Evolutionary conservation across 176 grass and related monocot genomes (phyloP), one percentile per base, ranked within the genome.

Genomic region (Phyllostachys edulis): DNA sequence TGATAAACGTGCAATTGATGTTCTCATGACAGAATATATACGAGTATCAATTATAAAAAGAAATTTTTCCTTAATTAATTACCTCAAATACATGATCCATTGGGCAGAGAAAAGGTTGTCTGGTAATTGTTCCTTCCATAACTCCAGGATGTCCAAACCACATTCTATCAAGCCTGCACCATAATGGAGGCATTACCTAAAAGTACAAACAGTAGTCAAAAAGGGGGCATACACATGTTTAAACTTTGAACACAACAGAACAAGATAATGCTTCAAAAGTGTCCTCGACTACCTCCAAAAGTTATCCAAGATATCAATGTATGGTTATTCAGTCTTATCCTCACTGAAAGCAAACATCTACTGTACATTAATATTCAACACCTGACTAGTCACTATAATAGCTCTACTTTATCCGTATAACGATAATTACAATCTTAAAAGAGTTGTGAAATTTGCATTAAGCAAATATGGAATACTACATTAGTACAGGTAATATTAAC

Each of bases 21-120:
- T 40, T 34, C 39, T 40, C 14, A 45, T 64, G 42, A 45, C 24
- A 84, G 21, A 16, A 77, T 41, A 41, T 54, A 80, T 81, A 37
- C 3, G 4, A 67, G 44, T 51, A 68, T 54, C 56, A 54, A 41
- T 27, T 69, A 40, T 55, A 23, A 67, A 39, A 32, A 32, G 41
- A 44, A 12, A 29, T 4, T 12, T 29, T 49, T 82, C 46, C 27
- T 66, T 29, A 18, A 37, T 44, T 44, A 78, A 84, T 79, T 87
- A 99, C 96, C 96, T 99, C 91, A 88, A 99, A 96, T 69, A 99
- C 77, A 88, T 99, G 96, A 77, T 99, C 96, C 96, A 96, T 96
- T 39, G 96, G 93, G 68, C 96, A 99, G n/a, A 99, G 77, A 90
- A 99, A 99, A 87, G 96, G 96, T 78, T 96, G 93, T 65, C 87